Percentiles rank a stretch among this genome's conserved stretches.
Evolutionary conservation across 1,284 basidiomycete species (phyloP).

Genomic region (Austroboletus niveus): DNA sequence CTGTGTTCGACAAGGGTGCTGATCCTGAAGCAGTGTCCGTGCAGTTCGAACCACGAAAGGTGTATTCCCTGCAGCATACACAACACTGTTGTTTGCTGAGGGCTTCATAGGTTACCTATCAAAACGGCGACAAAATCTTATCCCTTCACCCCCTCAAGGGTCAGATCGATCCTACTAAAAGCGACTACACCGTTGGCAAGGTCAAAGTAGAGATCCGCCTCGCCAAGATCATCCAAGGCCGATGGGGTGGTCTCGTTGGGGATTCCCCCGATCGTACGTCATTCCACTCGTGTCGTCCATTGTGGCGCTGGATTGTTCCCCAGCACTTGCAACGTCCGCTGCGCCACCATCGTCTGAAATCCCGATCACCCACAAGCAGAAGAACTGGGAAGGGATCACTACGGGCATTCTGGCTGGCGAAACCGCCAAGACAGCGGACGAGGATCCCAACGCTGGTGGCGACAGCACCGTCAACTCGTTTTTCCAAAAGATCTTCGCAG

Average conservation of each 20-base stretch:
- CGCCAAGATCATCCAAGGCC: conserved; percentile 56
- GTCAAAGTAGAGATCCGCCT: conserved; percentile 82
- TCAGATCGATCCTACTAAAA: conserved; percentile 66
- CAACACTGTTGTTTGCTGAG: neutral
- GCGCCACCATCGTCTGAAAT: conserved; percentile 35
- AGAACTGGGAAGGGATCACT: conserved; percentile 85
- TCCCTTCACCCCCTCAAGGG: conserved; percentile 77
- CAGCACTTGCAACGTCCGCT: conserved; percentile 32
- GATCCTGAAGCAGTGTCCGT: conserved; percentile 64
- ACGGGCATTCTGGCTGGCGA: conserved; percentile 60
- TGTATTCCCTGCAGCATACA: conserved; percentile 30
- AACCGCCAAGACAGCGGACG: conserved; percentile 57
- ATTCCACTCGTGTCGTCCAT: neutral
- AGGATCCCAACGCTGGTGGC: conserved; percentile 83
- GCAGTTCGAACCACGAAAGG: conserved; percentile 62
- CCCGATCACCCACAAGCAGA: conserved; percentile 43
- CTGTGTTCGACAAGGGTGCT: conserved; percentile 78
- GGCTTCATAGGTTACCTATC: conserved; percentile 51
- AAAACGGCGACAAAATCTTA: conserved; percentile 61
- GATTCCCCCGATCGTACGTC: conserved; percentile 70
- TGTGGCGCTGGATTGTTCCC: neutral
- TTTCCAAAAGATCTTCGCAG: conserved; percentile 83
- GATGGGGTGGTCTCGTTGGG: conserved; percentile 78
- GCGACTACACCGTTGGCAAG: conserved; percentile 69
- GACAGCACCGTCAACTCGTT: conserved; percentile 75